Evolutionary conservation across 768 basidiomycete genomes (phyloP), one percentile per base, ranked within the genome.

Genomic region (Termitomyces bulborhizus): DNA sequence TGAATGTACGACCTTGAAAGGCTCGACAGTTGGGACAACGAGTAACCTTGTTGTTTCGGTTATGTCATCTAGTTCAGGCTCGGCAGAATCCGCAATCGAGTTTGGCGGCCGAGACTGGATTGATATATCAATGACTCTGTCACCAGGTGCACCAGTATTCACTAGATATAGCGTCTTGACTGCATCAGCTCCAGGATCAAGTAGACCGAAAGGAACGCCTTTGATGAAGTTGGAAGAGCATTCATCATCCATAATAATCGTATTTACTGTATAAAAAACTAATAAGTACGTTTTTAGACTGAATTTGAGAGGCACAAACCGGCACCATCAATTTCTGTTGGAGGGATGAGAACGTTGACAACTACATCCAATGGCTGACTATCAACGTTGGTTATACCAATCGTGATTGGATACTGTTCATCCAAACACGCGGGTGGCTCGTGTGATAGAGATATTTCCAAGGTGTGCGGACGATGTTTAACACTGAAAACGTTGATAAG

Each of bases 51-150:
- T 71, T 0, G 78, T 77, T 64, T 96, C 93, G 55, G 77, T 82
- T 62, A 62, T 70, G 61, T 68, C 73, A 56, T 63, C 61, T 9
- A 57, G 59, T 39, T 65, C 63, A 31, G 65, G 61, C 31, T 65
- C 61, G 24, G 62, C 49, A 54, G 66, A 59, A 29, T 65, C 66
- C 18, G 64, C 61, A 6, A 44, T 57, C 27, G 77, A 66, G n/a
- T 72, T 56, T 4, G 55, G 59, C 26, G 77, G 65, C 24, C 73
- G 74, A 8, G 90, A 86, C 54, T 85, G 86, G 36, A 95, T 71
- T 0, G 92, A 93, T 36, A 96, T 73, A 64, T 97, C 94, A 52
- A 97, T 68, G 43, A 83, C 76, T 43, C 93, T 80, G 51, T 88
- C 82, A 1, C 88, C 90, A 1, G 80, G 72, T 1, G 77, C 79